These are phyloP conservation scores for Cubamyces lactineus DNA, from an alignment of 768 basidiomycete genomes.

Conservation along the genomic window DNA sequence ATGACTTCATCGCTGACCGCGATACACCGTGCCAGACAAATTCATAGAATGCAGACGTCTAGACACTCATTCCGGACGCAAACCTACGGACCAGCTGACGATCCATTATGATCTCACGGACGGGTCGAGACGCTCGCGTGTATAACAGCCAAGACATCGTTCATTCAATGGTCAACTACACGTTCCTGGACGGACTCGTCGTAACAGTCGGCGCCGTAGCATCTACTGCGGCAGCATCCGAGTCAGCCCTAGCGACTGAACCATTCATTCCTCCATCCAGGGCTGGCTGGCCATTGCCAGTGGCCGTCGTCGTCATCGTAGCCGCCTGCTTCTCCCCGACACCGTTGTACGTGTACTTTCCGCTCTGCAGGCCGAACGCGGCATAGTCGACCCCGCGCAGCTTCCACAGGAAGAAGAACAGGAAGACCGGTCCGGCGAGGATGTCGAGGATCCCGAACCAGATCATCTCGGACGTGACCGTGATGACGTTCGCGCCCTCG, in stretches of 20 bases:
- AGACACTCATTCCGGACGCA: too few relatives aligned
- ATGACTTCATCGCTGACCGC: neutral
- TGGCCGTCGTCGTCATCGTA: neutral
- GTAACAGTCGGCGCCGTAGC: neutral
- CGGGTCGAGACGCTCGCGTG: too few relatives aligned
- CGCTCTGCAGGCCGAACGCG: constrained; percentile 30
- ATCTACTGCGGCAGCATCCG: neutral
- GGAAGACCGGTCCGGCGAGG: constrained; percentile 43
- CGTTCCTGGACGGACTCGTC: neutral
- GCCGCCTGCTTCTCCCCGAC: neutral
- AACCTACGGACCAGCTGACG: too few relatives aligned
- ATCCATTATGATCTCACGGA: too few relatives aligned
- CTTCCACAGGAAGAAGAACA: constrained; percentile 36
- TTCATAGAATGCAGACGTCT: neutral
- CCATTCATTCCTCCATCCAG: neutral
- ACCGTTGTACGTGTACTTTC: constrained; percentile 30
- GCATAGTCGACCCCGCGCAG: constrained; percentile 33
- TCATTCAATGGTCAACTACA: neutral
- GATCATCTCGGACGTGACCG: constrained; percentile 55
- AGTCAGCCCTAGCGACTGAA: too few relatives aligned
- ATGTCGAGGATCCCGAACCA: constrained; percentile 54
- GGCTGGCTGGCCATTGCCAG: neutral
- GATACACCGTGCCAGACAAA: neutral
- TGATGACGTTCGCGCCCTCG: constrained; percentile 57
- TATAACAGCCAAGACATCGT: too few relatives aligned